These are phyloP conservation scores for Cordyceps javanica DNA, from an alignment of 2,329 filamentous ascomycete genomes.

Conservation along the genomic window DNA sequence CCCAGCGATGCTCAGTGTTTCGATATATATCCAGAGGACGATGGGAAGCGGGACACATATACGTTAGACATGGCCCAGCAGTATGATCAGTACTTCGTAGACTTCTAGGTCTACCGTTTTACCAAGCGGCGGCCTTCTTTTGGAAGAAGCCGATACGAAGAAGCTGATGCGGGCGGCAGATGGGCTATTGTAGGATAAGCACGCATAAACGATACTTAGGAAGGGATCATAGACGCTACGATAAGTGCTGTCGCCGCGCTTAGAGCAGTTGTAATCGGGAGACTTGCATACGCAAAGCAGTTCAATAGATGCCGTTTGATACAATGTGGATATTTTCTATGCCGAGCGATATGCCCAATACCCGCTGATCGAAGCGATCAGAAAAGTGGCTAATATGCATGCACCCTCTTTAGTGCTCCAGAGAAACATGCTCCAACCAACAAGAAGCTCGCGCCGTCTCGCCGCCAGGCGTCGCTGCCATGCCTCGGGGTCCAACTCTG, in stretches of 20 bases:
- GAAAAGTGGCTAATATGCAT: slow-evolving; percentile 35
- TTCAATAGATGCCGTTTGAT: not conserved
- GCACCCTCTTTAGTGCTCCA: slow-evolving; percentile 49
- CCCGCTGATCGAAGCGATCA: slow-evolving; percentile 34
- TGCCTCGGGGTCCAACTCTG: slow-evolving; percentile 47
- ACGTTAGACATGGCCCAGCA: slow-evolving; percentile 61
- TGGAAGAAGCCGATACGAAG: not conserved
- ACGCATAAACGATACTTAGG: not conserved
- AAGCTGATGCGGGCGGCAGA: not conserved
- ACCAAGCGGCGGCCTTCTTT: not conserved
- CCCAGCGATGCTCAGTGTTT: slow-evolving; percentile 75
- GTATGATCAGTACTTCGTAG: slow-evolving; percentile 66
- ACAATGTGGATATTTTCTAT: not conserved
- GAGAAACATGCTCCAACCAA: slow-evolving; percentile 49
- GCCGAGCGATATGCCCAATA: slow-evolving; percentile 36
- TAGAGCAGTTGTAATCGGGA: not conserved
- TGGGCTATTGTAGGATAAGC: not conserved
- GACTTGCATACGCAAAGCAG: not conserved
- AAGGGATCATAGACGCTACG: not conserved
- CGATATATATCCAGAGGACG: slow-evolving; percentile 75
- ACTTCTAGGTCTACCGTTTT: slow-evolving; percentile 46
- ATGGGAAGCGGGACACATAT: slow-evolving; percentile 58
- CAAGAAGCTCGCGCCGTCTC: slow-evolving; percentile 38
- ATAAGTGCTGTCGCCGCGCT: not conserved
- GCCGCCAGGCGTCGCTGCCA: slow-evolving; percentile 46